A percentile compares a stretch with the other conserved stretches of the same genome.
Evolutionary conservation across 805 yeast species (phyloP).

Genomic region (Torulaspora microellipsoides): DNA sequence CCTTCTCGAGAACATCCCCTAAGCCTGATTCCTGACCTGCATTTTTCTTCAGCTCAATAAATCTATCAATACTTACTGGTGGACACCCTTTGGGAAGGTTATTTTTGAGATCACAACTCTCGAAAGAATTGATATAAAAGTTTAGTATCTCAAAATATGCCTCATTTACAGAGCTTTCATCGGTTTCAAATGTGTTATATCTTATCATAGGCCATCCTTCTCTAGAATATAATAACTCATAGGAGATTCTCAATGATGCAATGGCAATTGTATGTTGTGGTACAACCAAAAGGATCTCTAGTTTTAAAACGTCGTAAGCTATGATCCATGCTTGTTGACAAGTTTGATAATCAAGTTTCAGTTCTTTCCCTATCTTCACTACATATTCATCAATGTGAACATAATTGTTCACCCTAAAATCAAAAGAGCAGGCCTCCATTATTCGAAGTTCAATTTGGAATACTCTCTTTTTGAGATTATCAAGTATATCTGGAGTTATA

Average conservation of each 20-base stretch:
- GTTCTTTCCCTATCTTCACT: slow-evolving; percentile 53
- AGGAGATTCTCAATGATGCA: slow-evolving; percentile 59
- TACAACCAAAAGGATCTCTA: slow-evolving; percentile 61
- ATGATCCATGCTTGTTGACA: slow-evolving; percentile 68
- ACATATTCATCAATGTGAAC: slow-evolving; percentile 59
- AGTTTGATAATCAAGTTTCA: slow-evolving; percentile 42
- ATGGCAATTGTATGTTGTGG: slow-evolving; percentile 77
- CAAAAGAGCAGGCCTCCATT: slow-evolving; percentile 74
- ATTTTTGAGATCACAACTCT: slow-evolving; percentile 45
- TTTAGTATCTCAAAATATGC: slow-evolving; percentile 56
- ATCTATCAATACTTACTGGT: slow-evolving; percentile 29
- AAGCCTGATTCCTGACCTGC: slow-evolving; percentile 37
- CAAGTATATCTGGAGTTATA: slow-evolving; percentile 37
- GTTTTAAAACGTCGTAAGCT: slow-evolving; percentile 64
- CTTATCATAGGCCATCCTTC: slow-evolving; percentile 19
- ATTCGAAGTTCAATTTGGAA: slow-evolving; percentile 64
- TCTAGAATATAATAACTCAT: slow-evolving; percentile 39
- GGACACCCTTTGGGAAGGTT: slow-evolving; percentile 30
- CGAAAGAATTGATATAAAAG: slow-evolving; percentile 55
- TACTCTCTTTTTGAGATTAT: slow-evolving; percentile 52
- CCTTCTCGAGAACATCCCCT: slow-evolving; percentile 25
- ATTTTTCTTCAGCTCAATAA: slow-evolving; percentile 43
- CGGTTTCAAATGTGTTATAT: slow-evolving; percentile 30
- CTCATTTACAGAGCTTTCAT: slow-evolving; percentile 37
- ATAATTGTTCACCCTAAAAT: slow-evolving; percentile 55